These are phyloP conservation scores for Juncus effusus DNA, from an alignment of 176 grass and related monocot genomes.

Conservation along the genomic window DNA sequence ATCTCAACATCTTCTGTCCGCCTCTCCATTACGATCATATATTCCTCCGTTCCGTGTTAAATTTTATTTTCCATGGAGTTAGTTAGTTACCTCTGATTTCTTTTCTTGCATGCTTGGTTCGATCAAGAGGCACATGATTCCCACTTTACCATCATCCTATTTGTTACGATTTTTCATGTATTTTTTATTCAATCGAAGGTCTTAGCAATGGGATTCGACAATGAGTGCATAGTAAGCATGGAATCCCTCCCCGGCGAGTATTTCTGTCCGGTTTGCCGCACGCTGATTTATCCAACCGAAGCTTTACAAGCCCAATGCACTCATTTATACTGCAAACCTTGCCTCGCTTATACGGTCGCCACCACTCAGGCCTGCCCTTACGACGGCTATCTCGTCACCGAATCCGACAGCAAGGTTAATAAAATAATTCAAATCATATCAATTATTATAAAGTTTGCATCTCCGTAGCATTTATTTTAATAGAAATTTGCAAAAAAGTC, in stretches of 20 bases:
- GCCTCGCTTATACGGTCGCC: constrained; percentile 77
- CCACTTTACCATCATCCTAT: no score
- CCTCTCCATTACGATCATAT: no score
- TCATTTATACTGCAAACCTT: constrained; percentile 98
- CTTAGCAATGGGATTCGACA: constrained; percentile 78
- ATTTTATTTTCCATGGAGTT: no score
- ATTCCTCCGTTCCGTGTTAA: no score
- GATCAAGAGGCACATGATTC: no score
- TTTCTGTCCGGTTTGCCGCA: constrained; percentile 99
- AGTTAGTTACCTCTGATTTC: no score
- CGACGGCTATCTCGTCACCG: constrained; percentile 94
- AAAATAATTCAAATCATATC: neutral
- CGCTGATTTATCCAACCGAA: constrained; percentile 79
- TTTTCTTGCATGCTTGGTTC: no score
- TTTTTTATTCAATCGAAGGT: neutral
- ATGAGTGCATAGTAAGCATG: constrained; percentile 85
- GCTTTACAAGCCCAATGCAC: constrained; percentile 89
- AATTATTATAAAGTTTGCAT: neutral
- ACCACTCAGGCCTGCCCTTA: constrained; percentile 96
- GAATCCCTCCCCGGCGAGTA: constrained; percentile 97
- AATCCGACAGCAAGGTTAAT: constrained; percentile 89
- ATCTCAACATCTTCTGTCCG: no score
- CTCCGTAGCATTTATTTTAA: neutral
- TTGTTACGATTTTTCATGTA: no score
- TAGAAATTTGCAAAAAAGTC: no score